phyloP scores from a whole-genome alignment of 140 eudicot species.

The Eryngium alpinum region DNA sequence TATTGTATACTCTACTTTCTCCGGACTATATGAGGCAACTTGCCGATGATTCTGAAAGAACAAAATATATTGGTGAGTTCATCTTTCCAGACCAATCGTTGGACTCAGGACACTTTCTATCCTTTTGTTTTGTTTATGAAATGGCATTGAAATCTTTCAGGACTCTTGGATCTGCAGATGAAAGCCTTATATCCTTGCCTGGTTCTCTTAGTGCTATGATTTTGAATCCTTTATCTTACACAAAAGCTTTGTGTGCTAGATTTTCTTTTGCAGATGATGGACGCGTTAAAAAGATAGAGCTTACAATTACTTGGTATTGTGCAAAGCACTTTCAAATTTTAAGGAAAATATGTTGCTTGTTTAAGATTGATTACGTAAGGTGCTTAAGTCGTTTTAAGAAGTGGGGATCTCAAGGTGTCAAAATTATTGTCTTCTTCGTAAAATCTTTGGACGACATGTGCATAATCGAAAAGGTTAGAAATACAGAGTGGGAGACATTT shows the following conservation, averaged over 20 bases:
- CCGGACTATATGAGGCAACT: constrained; percentile 45
- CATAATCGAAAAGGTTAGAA: constrained; percentile 91
- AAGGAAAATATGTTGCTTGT: constrained; percentile 87
- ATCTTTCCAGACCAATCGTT: constrained; percentile 34
- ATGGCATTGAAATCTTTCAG: constrained; percentile 46
- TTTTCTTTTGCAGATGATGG: constrained; percentile 68
- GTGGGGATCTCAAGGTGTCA: constrained; percentile 99
- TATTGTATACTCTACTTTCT: constrained; percentile 71
- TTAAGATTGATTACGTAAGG: constrained; percentile 70
- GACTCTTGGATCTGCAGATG: constrained; percentile 67
- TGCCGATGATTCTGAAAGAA: constrained; percentile 57
- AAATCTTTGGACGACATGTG: constrained; percentile 93
- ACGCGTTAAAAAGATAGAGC: constrained; percentile 68
- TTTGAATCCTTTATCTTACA: constrained; percentile 56
- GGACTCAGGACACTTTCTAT: constrained; percentile 41
- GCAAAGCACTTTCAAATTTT: constrained; percentile 80
- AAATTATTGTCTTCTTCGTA: constrained; percentile 90
- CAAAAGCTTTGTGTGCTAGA: constrained; percentile 64
- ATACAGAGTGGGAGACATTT: constrained; percentile 95
- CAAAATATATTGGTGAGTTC: constrained; percentile 43
- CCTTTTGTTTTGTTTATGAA: constrained; percentile 51
- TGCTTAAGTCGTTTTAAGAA: constrained; percentile 93
- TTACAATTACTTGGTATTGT: constrained; percentile 69
- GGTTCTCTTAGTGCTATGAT: too few species aligned
- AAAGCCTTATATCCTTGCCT: too few species aligned